These are phyloP conservation scores for Allium sativum DNA, from an alignment of 106 monocot species.

Conservation along the genomic window DNA sequence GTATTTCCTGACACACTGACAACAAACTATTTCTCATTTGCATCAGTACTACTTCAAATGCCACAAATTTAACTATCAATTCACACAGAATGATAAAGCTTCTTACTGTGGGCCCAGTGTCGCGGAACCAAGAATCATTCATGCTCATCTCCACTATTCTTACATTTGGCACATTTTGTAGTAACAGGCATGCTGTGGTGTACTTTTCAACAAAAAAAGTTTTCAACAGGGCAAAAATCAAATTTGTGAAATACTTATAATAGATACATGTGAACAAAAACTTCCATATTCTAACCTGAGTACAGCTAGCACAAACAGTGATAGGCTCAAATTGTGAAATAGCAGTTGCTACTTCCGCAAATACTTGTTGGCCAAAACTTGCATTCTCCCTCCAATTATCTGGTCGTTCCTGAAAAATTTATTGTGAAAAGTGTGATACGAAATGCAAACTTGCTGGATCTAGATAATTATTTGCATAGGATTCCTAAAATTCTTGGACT, in stretches of 20 bases:
- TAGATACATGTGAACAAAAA: not conserved
- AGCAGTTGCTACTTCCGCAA: conserved; percentile 47
- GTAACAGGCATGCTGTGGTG: conserved; percentile 28
- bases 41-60: conserved; percentile 2
- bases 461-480: not conserved
- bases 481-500: not conserved
- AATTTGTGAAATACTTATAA: no score
- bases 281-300: conserved; percentile 32
- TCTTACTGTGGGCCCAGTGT: conserved; percentile 83
- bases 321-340: conserved; percentile 84
- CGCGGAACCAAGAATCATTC: conserved; percentile 99
- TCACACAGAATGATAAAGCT: not conserved
- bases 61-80: not conserved
- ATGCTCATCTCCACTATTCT: conserved; percentile 97
- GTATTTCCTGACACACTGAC: conserved; percentile 12
- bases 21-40: conserved; percentile 56
- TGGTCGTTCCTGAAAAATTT: conserved; percentile 53
- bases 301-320: conserved; percentile 46
- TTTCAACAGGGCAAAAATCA: not conserved
- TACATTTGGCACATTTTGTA: conserved; percentile 32
- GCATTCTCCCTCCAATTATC: conserved; percentile 84
- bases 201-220: conserved; percentile 34
- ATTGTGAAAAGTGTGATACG: not conserved
- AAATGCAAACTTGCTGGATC: no score
- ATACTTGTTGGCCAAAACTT: conserved; percentile 38